Evolutionary conservation across 1,284 basidiomycete genomes (phyloP), one percentile per base, ranked within the genome.

Genomic region (Sparassis latifolia): DNA sequence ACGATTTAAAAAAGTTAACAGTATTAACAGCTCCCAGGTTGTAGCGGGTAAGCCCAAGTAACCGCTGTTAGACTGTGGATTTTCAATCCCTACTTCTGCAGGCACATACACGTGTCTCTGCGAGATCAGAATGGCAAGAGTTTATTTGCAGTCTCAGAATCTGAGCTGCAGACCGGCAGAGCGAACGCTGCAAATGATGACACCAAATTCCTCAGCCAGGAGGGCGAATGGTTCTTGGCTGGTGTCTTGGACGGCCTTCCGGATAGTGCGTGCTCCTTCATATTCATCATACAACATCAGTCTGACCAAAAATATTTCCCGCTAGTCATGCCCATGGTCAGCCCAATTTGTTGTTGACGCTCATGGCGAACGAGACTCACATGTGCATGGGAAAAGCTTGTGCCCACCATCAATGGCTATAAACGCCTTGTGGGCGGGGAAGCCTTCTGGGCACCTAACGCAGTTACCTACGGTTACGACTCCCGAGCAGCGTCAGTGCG

Each of bases 341-440:
- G 56, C 48, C 30, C 27, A 7, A 3, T n/a, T 4, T 29, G 12
- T 6, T 29, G 33, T 27, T 49, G 10, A 38, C 35, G 7, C 27
- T n/a, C 41, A 35, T 40, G 28, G 42, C 38, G 33, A 27, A 4
- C 31, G 6, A 20, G n/a, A n/a, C 6, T 10, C 33, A 33, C 35
- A 20, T 20, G 20, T 20, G 20, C 20, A 20, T 20, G 20, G 39
- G 4, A 27, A 4, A 45, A 89, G 87, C 73, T 97, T 51, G 94
- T 95, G 35, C 93, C 94, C 1, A 97, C 89, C 0, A 88, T 97
- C 68, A 96, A 96, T 63, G 92, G 92, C n/a, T 99, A 98, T 74
- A 99, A 98, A 67, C 89, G 95, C 27, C 80, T 99, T 10, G 85
- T 92, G 12, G 94, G 90, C n/a, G 94, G 94, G 20, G 92, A 93